Evolutionary conservation across 2,329 filamentous ascomycete species (phyloP), one percentile per base, ranked within the genome.

Genomic region (Aspergillus costaricaensis): DNA sequence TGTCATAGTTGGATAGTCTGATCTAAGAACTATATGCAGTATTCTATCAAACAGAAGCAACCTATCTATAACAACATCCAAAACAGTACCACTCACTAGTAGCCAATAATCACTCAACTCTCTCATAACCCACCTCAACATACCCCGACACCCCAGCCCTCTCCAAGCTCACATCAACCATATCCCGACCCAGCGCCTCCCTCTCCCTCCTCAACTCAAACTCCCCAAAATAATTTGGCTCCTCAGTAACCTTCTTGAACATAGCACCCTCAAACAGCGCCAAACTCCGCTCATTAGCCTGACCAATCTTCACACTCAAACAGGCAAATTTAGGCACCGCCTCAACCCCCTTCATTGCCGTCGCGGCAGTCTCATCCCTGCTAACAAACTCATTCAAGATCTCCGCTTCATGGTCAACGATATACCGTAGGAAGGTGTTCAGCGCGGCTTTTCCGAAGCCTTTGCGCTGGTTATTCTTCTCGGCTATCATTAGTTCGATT

Each of bases 401-500:
- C 0, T 67, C 74, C 0, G 68, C 67, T 23, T 85, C 72, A 56
- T 90, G 80, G 1, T 72, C 72, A 4, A 80, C 66, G 5, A 96
- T 80, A 70, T 92, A 98, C 49, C 80, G 75, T 53, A 97, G 70
- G 58, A 98, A 89, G 0, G 86, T 78, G 2, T 86, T 72, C 1
- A 96, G 80, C 0, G 90, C 85, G 0, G 85, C 84, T 5, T 82
- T 79, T 0, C 91, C 92, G 6, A 87, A 79, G 0, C 92, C 92
- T 7, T 80, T 79, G 0, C 88, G 80, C 23, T 88, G 86, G 30
- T 86, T 77, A 0, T 74, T 70, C 4, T 77, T 77, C 1, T 80
- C 78, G 0, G 92, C 92, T 62, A 96, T 88, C 92, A 96, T 96
- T 64, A 96, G 85, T 75, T 96, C 91, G 6, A 96, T 77, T 71